Conservation (phyloP, 805 yeast species). For the Spathaspora passalidarum region DNA sequence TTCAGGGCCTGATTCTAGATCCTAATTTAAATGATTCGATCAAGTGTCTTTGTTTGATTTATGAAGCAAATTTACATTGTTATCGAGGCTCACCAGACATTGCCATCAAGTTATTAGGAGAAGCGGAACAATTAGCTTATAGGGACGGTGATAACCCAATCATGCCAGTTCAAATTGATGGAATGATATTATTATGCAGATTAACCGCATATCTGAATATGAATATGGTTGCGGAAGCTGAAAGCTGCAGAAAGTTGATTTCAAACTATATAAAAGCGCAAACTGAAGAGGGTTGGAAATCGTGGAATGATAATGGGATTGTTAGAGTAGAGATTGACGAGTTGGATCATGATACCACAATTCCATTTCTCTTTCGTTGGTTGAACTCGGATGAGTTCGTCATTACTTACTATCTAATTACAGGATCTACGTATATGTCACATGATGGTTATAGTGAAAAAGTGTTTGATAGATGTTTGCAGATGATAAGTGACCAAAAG, state of each 20-base stretch:
- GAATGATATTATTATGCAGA: slow-evolving; percentile 24
- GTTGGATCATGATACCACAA: not conserved
- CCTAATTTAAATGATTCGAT: slow-evolving; percentile 13
- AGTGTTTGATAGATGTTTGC: slow-evolving; percentile 34
- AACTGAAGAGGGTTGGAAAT: slow-evolving; percentile 17
- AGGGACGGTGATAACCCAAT: not conserved
- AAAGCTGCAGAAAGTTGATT: slow-evolving; percentile 19
- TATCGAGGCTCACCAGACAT: slow-evolving; percentile 23
- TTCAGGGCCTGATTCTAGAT: slow-evolving; percentile 13
- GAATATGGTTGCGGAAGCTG: slow-evolving; percentile 21
- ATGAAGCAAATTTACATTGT: slow-evolving; percentile 27
- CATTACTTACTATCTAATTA: slow-evolving; percentile 37
- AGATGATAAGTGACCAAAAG: slow-evolving; percentile 26
- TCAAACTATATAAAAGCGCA: slow-evolving; percentile 19
- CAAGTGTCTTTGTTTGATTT: slow-evolving; percentile 20
- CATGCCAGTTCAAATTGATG: slow-evolving; percentile 30
- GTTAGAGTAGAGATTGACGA: slow-evolving; percentile 6
- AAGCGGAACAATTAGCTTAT: slow-evolving; percentile 13
- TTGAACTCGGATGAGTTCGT: slow-evolving; percentile 41
- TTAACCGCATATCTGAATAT: slow-evolving; percentile 24
- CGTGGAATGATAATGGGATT: slow-evolving; percentile 31
- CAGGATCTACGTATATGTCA: slow-evolving; percentile 37
- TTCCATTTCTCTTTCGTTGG: slow-evolving; percentile 35
- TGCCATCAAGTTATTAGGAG: slow-evolving; percentile 14
- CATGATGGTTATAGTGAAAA: slow-evolving; percentile 33